Conservation (phyloP, 306 rosid species). For the Vachellia pachyceras region DNA sequence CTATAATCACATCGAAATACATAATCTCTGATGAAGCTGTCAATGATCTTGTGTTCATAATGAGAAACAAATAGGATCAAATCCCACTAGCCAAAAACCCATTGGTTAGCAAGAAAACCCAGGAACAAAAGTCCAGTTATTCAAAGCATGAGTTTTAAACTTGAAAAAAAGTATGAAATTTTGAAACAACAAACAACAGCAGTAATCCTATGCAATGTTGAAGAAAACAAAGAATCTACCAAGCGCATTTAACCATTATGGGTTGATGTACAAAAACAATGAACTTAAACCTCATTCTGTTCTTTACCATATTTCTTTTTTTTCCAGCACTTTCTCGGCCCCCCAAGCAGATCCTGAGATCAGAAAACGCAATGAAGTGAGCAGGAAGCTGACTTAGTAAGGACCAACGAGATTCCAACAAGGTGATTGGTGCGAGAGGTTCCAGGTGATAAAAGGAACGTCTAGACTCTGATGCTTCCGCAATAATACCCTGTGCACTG, state of each 20-base stretch:
- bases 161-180: neutral
- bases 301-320: constrained; percentile 10
- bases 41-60: constrained; percentile 23
- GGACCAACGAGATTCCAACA: neutral
- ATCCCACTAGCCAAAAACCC: constrained; percentile 24
- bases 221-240: constrained; percentile 10
- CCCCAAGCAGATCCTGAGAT: constrained; percentile 35
- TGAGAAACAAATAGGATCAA: constrained; percentile 11
- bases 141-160: constrained; percentile 38
- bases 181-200: constrained; percentile 21
- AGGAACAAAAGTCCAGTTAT: constrained; percentile 2
- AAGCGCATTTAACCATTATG: constrained; percentile 12
- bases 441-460: constrained; percentile 18
- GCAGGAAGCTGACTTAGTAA: constrained; percentile 25
- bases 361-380: constrained; percentile 6
- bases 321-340: constrained; percentile 28
- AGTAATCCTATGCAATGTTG: constrained; percentile 10
- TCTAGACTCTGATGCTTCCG: constrained; percentile 27
- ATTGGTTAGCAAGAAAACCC: constrained; percentile 1
- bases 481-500: constrained; percentile 36
- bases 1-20: constrained; percentile 15
- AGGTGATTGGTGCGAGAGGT: neutral
- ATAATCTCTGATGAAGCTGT: constrained; percentile 28
- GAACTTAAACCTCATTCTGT: constrained; percentile 21
- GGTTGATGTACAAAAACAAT: constrained; percentile 21